phyloP scores from a whole-genome alignment of 768 basidiomycete genomes.

The Wakefieldia striispora region DNA sequence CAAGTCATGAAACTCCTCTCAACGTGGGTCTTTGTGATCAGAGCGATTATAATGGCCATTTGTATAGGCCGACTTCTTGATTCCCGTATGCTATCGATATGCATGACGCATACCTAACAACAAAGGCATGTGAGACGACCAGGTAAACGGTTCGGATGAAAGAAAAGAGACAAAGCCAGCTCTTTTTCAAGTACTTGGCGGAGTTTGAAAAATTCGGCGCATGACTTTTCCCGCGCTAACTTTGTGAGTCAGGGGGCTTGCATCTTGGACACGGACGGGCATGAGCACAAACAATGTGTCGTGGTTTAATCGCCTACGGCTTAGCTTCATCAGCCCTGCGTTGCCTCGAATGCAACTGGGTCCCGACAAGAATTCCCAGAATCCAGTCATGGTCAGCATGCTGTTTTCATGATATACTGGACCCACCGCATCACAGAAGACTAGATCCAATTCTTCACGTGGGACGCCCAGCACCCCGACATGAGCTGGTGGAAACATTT shows the following conservation, averaged over 20 bases:
- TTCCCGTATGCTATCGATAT: slow-evolving; percentile 46
- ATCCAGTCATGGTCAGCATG: slow-evolving; percentile 64
- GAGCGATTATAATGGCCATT: slow-evolving; percentile 83
- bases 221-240: too few species aligned
- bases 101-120: slow-evolving; percentile 59
- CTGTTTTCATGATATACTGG: not conserved
- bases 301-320: slow-evolving; percentile 25
- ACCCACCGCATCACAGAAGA: not conserved
- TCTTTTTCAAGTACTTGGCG: slow-evolving; percentile 13
- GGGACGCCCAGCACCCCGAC: slow-evolving; percentile 57
- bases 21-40: slow-evolving; percentile 63
- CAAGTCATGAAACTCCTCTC: slow-evolving; percentile 87
- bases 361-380: slow-evolving; percentile 45
- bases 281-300: slow-evolving; percentile 11
- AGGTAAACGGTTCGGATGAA: slow-evolving; percentile 35
- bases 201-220: slow-evolving; percentile 20
- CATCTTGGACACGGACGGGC: not conserved
- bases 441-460: slow-evolving; percentile 83
- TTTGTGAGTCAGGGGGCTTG: too few species aligned
- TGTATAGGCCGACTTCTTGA: slow-evolving; percentile 47
- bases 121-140: slow-evolving; percentile 46
- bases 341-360: slow-evolving; percentile 62
- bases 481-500: slow-evolving; percentile 84
- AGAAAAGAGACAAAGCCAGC: slow-evolving; percentile 1
- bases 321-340: slow-evolving; percentile 35